Evolutionary conservation across 179 eudicot genomes (phyloP).

Genomic region (Actinidia arguta): DNA sequence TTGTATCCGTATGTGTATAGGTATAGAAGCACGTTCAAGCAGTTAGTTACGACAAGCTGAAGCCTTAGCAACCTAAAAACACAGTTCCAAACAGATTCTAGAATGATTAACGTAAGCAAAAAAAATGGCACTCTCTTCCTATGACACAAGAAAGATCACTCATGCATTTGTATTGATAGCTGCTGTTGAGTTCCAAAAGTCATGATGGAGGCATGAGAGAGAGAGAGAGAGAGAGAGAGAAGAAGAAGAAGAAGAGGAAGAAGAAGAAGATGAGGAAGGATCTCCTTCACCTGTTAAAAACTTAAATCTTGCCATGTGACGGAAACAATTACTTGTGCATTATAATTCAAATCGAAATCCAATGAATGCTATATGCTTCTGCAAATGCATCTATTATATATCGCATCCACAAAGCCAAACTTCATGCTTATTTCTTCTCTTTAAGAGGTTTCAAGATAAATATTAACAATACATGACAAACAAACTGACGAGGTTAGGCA

Average conservation of each 20-base stretch:
- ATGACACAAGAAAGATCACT: background rate
- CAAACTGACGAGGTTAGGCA: background rate
- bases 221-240: too few species aligned
- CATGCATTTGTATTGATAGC: background rate
- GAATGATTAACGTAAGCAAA: background rate
- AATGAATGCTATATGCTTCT: background rate
- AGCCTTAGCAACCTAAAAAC: background rate
- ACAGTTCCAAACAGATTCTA: background rate
- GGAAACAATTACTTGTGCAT: too few species aligned
- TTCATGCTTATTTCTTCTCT: background rate
- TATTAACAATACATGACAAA: background rate
- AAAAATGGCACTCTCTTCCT: background rate
- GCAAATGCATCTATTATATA: background rate
- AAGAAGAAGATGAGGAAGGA: background rate
- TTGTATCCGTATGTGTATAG: too few species aligned
- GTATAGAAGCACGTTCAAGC: background rate
- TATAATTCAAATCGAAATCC: background rate
- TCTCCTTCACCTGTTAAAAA: background rate
- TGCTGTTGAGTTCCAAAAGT: background rate
- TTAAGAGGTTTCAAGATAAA: background rate
- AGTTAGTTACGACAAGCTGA: background rate
- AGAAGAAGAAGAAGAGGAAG: too few species aligned
- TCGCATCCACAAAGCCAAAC: constrained; percentile 1
- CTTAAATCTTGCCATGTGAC: too few species aligned
- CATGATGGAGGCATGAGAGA: too few species aligned